Evolutionary conservation across 305 asterid genomes (phyloP), one percentile per base, ranked within the genome.

Genomic region (Nicotiana rustica): DNA sequence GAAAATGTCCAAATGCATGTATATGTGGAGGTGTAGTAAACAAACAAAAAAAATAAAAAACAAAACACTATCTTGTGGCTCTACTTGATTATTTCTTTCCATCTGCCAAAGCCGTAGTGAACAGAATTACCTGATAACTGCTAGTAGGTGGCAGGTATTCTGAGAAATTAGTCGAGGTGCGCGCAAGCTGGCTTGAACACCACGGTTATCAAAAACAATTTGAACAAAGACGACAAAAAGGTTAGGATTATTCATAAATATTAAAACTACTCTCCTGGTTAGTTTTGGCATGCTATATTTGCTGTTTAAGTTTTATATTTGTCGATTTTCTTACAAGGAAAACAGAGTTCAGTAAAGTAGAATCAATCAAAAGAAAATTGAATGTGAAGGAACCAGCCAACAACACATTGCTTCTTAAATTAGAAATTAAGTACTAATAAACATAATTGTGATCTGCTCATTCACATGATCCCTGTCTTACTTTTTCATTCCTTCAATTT

Each of bases 351-450:
- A 49, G 15, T 73, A 73, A 21, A 73, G 62, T 47, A 47, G 62
- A 73, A 73, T 73, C 79, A 73, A 73, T 73, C 41, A 73, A 59
- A 71, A 71, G 61, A 47, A 71, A 47, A 47, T 21, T 71, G 78
- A 71, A 71, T 47, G 61, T 47, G 61, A 71, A 71, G 38, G 18
- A 70, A 29, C 14, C 76, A 8, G 77, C 77, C 77, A 70, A 68
- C 10, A 68, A 56, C 10, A 31, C 47, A 33, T 70, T 10, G 78
- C 78, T 71, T 71, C 78, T 44, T 12, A 44, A 71, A 35, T 19
- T 69, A 41, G 77, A 70, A 70, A 70, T 41, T 56, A 44, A 69
- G n/a, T 52, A 41, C 49, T 41, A 41, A 71, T 47, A 71, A 19
- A 71, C 13, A 41, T 18, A 41, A 18, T 69, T 18, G 35, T 18